Evolutionary conservation across 2,329 filamentous ascomycete genomes (phyloP), one percentile per base, ranked within the genome.

Genomic region (Stemphylium beticola): DNA sequence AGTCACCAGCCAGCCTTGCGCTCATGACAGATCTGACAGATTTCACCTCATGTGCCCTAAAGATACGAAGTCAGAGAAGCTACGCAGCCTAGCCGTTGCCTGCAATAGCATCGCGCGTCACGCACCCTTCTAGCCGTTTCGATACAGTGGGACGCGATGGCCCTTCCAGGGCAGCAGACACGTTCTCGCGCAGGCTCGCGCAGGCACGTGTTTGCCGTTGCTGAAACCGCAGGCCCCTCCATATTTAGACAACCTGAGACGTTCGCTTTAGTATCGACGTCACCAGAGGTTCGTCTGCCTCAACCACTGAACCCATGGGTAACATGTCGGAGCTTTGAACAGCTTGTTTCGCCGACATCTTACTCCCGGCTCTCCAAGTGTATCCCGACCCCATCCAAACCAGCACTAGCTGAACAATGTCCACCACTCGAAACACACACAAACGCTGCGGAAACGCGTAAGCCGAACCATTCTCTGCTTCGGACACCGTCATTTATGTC

Each of bases 281-380:
- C 58, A 49, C 33, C 39, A 15, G 49, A 45, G 31, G 37, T 39
- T 49, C 17, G 15, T 15, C 47, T 33, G 50, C 44, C 52, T 49
- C 31, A 40, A 10, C 22, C 32, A 31, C 33, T 10, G 18, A 29
- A 17, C 33, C 20, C 24, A 40, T 15, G 37, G 7, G 4, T 24
- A 24, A n/a, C 14, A 49, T 33, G 49, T 67, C 67, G 65, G 67
- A 29, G 55, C 41, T 66, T 61, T 22, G 39, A n/a, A n/a, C 26
- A 41, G 22, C 10, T 34, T 46, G 54, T 66, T 65, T 60, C 58
- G 56, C 69, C 70, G 70, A 71, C 57, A 57, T 64, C 39, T 54
- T 31, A 48, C 46, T 46, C 39, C 55, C 68, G 71, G 71, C 71
- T 74, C 71, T 73, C 71, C 70, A 58, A 51, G 20, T 53, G 26